Percentiles rank a stretch among this genome's conserved stretches.
phyloP scores from a whole-genome alignment of 139 green algal genomes.

The Micractinium conductrix region DNA sequence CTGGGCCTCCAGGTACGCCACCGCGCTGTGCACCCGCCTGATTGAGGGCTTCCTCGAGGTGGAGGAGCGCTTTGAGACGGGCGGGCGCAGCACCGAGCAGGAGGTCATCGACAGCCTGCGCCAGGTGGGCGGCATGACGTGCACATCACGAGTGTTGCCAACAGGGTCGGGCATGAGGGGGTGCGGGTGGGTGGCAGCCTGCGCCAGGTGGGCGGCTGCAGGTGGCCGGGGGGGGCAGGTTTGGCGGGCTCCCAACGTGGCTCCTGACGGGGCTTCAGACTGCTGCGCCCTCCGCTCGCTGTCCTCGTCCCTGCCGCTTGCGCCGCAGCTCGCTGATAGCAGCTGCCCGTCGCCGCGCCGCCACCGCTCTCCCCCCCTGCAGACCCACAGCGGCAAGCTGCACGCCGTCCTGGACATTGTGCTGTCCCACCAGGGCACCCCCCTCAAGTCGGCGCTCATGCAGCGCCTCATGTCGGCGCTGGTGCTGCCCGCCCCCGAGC shows the following conservation, averaged over 20 bases:
- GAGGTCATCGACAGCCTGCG: conserved; percentile 90
- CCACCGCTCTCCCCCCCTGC: neutral
- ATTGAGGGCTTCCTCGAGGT: conserved; percentile 82
- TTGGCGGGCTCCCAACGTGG: no score
- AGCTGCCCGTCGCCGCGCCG: neutral
- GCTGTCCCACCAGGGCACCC: conserved; percentile 81
- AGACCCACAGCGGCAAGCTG: conserved; percentile 66
- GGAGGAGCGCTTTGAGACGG: conserved; percentile 52
- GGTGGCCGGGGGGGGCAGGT: neutral
- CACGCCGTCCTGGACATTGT: conserved; percentile 87
- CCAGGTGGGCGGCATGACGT: conserved; percentile 47
- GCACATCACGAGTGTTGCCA: no score
- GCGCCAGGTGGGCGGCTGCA: neutral
- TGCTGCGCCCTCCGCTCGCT: no score
- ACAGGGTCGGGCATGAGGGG: neutral
- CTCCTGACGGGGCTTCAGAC: no score
- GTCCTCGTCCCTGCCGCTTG: no score
- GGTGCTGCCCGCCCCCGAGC: conserved; percentile 76
- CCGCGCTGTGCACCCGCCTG: conserved; percentile 64
- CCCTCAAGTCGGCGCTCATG: conserved; percentile 79
- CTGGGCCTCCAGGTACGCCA: no score
- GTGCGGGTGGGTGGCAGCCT: neutral
- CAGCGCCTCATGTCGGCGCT: conserved; percentile 77
- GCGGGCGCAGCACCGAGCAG: conserved; percentile 76
- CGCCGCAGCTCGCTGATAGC: no score